Percentiles rank a stretch among this genome's conserved stretches.
Evolutionary conservation across 1,139 yeast genomes (phyloP).

Genomic region (Magnusiomyces tetraspermus): DNA sequence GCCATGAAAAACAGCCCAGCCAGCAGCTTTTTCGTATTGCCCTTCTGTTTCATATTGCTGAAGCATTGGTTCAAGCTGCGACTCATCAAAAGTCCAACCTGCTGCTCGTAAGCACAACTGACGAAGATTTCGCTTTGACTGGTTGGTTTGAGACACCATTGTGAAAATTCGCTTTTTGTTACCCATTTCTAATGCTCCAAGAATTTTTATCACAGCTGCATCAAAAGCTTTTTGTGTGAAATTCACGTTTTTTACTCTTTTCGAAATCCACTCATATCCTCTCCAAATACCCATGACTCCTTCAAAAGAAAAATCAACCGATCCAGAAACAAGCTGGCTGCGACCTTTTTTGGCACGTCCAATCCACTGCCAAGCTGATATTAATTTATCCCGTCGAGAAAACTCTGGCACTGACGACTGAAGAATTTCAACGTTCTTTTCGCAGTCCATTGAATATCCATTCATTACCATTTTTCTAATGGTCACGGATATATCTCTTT

Average conservation of each 20-base stretch:
- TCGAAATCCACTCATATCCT: slow-evolving; percentile 57
- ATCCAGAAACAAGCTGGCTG: slow-evolving; percentile 54
- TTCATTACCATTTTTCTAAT: slow-evolving; percentile 60
- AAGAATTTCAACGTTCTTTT: slow-evolving; percentile 51
- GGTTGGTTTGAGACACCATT: slow-evolving; percentile 21
- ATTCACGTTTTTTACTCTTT: slow-evolving; percentile 35
- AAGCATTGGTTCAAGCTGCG: slow-evolving; percentile 66
- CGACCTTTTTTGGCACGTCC: slow-evolving; percentile 60
- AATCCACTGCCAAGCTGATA: slow-evolving; percentile 88
- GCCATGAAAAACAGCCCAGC: slow-evolving; percentile 95
- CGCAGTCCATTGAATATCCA: slow-evolving; percentile 70
- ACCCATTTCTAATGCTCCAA: slow-evolving; percentile 10
- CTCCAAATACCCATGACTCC: slow-evolving; percentile 91
- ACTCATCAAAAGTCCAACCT: slow-evolving; percentile 82
- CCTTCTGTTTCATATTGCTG: slow-evolving; percentile 48
- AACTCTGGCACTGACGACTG: slow-evolving; percentile 1
- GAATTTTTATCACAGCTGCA: slow-evolving; percentile 19
- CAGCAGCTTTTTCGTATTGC: slow-evolving; percentile 83
- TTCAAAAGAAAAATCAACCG: slow-evolving; percentile 71
- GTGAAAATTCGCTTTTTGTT: slow-evolving; percentile 12
- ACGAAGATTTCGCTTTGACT: slow-evolving; percentile 40
- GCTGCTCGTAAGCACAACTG: slow-evolving; percentile 73
- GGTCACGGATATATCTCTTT: slow-evolving; percentile 31
- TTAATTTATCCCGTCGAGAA: slow-evolving; percentile 39
- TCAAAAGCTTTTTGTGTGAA: slow-evolving; percentile 22